phyloP scores from a whole-genome alignment of 352 stramenopile genomes.

The Phytophthora citrophthora region DNA sequence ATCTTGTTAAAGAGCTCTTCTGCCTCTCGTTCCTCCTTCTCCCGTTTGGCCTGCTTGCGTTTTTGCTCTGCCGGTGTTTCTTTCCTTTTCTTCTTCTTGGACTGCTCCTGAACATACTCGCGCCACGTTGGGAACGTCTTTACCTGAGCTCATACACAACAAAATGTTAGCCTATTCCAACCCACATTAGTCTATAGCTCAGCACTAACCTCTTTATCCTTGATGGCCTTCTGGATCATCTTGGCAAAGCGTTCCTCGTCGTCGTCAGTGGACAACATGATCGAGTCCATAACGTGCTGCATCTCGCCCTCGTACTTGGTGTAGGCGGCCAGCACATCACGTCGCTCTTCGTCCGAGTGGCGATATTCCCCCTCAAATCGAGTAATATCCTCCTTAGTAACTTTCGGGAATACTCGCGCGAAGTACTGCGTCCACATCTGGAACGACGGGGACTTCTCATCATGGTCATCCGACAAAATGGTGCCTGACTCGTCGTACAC shows the following conservation, averaged over 20 bases:
- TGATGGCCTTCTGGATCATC: constrained; percentile 75
- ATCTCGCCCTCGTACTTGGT: constrained; percentile 81
- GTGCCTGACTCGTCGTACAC: constrained; percentile 89
- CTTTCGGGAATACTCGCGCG: constrained; percentile 87
- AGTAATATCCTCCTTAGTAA: constrained; percentile 81
- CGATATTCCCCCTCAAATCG: constrained; percentile 84
- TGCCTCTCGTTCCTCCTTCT: constrained; percentile 66
- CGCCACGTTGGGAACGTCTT: constrained; percentile 51
- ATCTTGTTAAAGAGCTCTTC: constrained; percentile 72
- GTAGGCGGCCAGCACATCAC: constrained; percentile 85
- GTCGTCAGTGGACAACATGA: constrained; percentile 90
- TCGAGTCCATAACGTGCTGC: constrained; percentile 76
- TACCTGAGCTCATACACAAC: constrained; percentile 23
- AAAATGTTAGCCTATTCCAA: background rate
- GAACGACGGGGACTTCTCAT: constrained; percentile 56
- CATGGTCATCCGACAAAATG: constrained; percentile 60
- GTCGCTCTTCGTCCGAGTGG: constrained; percentile 83
- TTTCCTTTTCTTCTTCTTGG: constrained; percentile 47
- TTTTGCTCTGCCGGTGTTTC: constrained; percentile 45
- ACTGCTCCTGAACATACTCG: constrained; percentile 49
- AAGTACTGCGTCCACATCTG: constrained; percentile 90
- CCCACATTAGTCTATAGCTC: background rate
- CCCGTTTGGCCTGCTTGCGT: constrained; percentile 54
- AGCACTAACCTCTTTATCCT: constrained; percentile 36
- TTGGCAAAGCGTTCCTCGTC: constrained; percentile 70